phyloP scores from a whole-genome alignment of 805 yeast species.

The Pichia paraexigua region DNA sequence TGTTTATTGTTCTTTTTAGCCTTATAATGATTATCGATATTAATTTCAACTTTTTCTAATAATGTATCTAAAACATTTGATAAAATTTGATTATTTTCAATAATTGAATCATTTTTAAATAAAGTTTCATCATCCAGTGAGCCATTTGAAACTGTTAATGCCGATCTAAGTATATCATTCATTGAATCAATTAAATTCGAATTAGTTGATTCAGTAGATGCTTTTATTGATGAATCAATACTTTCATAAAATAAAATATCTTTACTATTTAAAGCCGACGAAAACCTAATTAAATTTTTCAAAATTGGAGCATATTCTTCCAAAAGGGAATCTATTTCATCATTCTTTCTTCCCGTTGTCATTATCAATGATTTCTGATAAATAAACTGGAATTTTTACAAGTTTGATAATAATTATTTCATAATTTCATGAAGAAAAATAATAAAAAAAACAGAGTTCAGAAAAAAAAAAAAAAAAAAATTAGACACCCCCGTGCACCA shows the following conservation, averaged over 20 bases:
- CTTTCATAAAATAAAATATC: slow-evolving; percentile 74
- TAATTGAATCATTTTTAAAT: slow-evolving; percentile 23
- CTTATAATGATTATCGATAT: slow-evolving; percentile 41
- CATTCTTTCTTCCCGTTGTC: background rate
- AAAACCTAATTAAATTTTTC: slow-evolving; percentile 52
- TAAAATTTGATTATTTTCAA: slow-evolving; percentile 54
- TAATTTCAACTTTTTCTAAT: slow-evolving; percentile 70
- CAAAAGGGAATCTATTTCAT: slow-evolving; percentile 8
- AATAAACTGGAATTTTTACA: background rate
- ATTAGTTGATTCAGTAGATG: slow-evolving; percentile 32
- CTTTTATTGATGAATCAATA: slow-evolving; percentile 43
- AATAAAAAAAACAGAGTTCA: background rate
- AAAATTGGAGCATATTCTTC: slow-evolving; percentile 37
- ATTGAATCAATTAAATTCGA: slow-evolving; percentile 19
- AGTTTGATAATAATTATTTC: background rate
- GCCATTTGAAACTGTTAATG: slow-evolving; percentile 17
- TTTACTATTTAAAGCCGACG: slow-evolving; percentile 64
- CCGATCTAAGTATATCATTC: slow-evolving; percentile 33
- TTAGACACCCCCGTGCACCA: background rate
- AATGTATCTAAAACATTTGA: slow-evolving; percentile 57
- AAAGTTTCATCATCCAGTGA: slow-evolving; percentile 22
- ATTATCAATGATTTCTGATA: background rate
- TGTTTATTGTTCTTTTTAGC: slow-evolving; percentile 11
- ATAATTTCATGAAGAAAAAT: background rate
- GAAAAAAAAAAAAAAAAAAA: background rate